Evolutionary conservation across 768 basidiomycete species (phyloP).

Genomic region (Boletus barrowsii): DNA sequence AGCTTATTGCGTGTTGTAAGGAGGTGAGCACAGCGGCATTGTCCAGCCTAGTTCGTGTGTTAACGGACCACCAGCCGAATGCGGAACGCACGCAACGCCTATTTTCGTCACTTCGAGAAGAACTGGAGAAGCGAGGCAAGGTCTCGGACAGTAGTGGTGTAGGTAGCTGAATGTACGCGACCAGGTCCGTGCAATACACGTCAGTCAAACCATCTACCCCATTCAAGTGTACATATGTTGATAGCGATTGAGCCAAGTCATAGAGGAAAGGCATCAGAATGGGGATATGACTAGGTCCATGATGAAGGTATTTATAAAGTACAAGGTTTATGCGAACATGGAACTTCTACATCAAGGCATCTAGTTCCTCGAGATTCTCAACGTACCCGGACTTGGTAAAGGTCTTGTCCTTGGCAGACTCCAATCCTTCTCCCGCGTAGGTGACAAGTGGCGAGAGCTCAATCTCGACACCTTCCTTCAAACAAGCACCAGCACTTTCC

Average conservation of each 20-base stretch:
- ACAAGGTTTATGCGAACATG: slow-evolving; percentile 12
- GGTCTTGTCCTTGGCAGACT: slow-evolving; percentile 69
- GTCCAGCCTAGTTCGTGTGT: slow-evolving; percentile 4
- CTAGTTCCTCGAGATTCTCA: slow-evolving; percentile 64
- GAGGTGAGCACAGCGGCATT: slow-evolving; percentile 52
- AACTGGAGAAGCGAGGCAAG: slow-evolving; percentile 70
- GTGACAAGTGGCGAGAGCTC: slow-evolving; percentile 87
- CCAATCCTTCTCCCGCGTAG: slow-evolving; percentile 92
- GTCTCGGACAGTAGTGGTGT: slow-evolving; percentile 40
- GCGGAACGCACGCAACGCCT: slow-evolving; percentile 80
- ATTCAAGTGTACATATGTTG: slow-evolving; percentile 10
- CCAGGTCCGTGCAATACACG: slow-evolving; percentile 14
- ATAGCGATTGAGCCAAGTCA: background rate
- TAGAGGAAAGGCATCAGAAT: background rate
- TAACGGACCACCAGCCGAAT: slow-evolving; percentile 54
- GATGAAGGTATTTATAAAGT: slow-evolving; percentile 1
- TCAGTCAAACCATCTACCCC: slow-evolving; percentile 8
- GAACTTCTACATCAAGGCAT: slow-evolving; percentile 48
- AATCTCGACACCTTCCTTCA: slow-evolving; percentile 76
- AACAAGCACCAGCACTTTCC: slow-evolving; percentile 68
- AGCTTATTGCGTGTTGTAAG: slow-evolving; percentile 81
- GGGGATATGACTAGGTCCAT: background rate
- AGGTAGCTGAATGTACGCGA: slow-evolving; percentile 39
- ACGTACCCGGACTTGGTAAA: slow-evolving; percentile 76
- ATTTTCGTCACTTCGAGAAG: slow-evolving; percentile 78